Evolutionary conservation across 208 protist genomes (phyloP).

Genomic region (Trypanosoma platydactyli): DNA sequence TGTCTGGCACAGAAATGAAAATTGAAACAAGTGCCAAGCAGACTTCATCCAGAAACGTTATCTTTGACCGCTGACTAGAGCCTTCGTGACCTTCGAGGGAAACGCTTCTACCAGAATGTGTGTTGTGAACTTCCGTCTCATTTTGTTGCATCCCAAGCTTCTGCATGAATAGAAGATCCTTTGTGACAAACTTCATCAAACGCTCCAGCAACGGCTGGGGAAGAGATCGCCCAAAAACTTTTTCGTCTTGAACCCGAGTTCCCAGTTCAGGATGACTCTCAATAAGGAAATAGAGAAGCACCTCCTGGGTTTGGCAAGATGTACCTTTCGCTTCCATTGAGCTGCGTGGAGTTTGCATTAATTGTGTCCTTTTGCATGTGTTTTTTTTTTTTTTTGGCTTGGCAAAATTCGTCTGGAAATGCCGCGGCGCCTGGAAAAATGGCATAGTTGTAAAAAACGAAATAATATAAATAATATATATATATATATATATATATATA

Average conservation of each 20-base stretch:
- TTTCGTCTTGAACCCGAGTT: slow-evolving; percentile 1
- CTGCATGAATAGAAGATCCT: slow-evolving; percentile 13
- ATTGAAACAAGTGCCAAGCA: slow-evolving; percentile 1
- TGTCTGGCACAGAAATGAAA: not conserved
- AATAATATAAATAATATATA: no score
- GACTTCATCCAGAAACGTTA: not conserved
- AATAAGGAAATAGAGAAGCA: slow-evolving; percentile 12
- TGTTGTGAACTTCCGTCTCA: not conserved
- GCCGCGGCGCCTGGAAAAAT: no score
- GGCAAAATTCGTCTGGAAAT: no score
- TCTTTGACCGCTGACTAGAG: not conserved
- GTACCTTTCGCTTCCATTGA: no score
- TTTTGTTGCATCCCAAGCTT: not conserved
- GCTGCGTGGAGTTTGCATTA: no score
- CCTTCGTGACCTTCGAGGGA: not conserved
- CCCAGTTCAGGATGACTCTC: not conserved
- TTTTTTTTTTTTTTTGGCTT: no score
- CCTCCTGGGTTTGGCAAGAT: not conserved
- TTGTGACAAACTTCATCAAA: not conserved
- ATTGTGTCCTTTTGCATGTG: no score
- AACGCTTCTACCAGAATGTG: not conserved
- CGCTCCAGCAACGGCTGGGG: not conserved
- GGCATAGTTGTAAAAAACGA: no score
- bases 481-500: no score
- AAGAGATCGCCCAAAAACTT: not conserved